Conservation (phyloP, 2,329 filamentous ascomycete genomes). For the Alternaria brassicae region DNA sequence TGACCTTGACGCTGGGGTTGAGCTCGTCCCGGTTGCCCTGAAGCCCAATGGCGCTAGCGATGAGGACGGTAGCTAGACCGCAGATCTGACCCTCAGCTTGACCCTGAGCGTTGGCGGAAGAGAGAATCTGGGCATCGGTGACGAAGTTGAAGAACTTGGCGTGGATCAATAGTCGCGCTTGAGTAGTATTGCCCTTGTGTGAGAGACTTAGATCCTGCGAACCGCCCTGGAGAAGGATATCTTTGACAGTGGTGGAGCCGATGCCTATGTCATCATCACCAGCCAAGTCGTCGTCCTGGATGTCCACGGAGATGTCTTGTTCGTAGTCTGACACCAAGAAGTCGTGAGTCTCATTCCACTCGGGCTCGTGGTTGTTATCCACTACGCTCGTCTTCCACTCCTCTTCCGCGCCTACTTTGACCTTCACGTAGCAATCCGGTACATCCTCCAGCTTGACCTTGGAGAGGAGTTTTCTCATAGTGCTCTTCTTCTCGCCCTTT, state of each 20-base stretch:
- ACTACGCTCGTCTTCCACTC: slow-evolving; percentile 55
- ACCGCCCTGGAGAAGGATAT: slow-evolving; percentile 54
- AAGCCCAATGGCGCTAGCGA: slow-evolving; percentile 55
- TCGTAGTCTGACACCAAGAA: slow-evolving; percentile 58
- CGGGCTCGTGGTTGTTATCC: slow-evolving; percentile 54
- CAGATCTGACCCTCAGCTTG: slow-evolving; percentile 41
- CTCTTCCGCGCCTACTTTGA: slow-evolving; percentile 54
- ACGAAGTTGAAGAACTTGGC: slow-evolving; percentile 55
- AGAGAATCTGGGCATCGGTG: slow-evolving; percentile 42
- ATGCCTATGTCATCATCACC: slow-evolving; percentile 57
- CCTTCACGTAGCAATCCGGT: slow-evolving; percentile 58
- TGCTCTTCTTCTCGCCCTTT: slow-evolving; percentile 46
- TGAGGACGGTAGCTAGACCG: slow-evolving; percentile 54
- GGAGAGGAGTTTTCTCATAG: slow-evolving; percentile 49
- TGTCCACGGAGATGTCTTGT: slow-evolving; percentile 52
- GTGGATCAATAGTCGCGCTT: slow-evolving; percentile 48
- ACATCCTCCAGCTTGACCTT: slow-evolving; percentile 55
- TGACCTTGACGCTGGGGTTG: slow-evolving; percentile 56
- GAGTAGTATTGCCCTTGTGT: slow-evolving; percentile 50
- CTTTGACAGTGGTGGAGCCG: slow-evolving; percentile 51
- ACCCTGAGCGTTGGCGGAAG: slow-evolving; percentile 36
- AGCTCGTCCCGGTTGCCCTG: slow-evolving; percentile 54
- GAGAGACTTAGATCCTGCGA: slow-evolving; percentile 51
- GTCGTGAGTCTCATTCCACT: slow-evolving; percentile 59
- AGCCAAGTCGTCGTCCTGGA: slow-evolving; percentile 55